These are phyloP conservation scores for Coemansia sp. DNA, from an alignment of 192 early-diverging fungal species.

Conservation along the genomic window DNA sequence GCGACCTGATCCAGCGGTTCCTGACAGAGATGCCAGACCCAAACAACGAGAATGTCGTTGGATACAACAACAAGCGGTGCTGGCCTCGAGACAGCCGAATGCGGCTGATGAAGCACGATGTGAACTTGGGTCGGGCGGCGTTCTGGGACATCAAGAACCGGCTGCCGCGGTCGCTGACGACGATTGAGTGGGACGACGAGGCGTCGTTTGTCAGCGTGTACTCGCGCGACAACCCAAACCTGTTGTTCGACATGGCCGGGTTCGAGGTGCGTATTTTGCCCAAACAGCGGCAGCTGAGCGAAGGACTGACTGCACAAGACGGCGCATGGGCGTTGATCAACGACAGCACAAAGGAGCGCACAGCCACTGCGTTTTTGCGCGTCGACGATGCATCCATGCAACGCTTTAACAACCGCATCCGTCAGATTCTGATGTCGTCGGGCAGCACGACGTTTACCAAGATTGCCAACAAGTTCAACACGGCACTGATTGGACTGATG, in stretches of 20 bases:
- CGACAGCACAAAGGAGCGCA: conserved; percentile 96
- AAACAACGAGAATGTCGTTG: conserved; percentile 97
- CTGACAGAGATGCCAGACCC: conserved; percentile 98
- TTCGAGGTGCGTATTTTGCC: conserved; percentile 97
- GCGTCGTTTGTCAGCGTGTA: conserved; percentile 90
- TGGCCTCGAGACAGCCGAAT: conserved; percentile 99
- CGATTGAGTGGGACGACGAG: conserved; percentile 94
- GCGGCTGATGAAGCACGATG: conserved; percentile 99
- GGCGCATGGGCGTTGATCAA: conserved; percentile 94
- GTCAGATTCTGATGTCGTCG: conserved; percentile 97
- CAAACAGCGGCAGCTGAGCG: conserved; percentile 81
- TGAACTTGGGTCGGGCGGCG: conserved; percentile 94
- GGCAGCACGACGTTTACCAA: conserved; percentile 98
- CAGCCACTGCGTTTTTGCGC: conserved; percentile 94
- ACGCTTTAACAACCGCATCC: conserved; percentile 91
- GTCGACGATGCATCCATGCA: conserved; percentile 92
- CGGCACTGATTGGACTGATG: conserved; percentile 92
- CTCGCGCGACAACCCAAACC: conserved; percentile 95
- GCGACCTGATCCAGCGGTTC: conserved; percentile 95
- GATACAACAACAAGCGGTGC: conserved; percentile 97
- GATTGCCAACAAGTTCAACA: conserved; percentile 96
- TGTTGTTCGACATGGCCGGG: conserved; percentile 86
- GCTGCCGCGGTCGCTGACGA: conserved; percentile 92
- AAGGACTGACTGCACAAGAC: conserved; percentile 54
- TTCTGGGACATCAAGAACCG: conserved; percentile 99